Evolutionary conservation across 805 yeast species (phyloP).

Genomic region (Barnettozyma californica): DNA sequence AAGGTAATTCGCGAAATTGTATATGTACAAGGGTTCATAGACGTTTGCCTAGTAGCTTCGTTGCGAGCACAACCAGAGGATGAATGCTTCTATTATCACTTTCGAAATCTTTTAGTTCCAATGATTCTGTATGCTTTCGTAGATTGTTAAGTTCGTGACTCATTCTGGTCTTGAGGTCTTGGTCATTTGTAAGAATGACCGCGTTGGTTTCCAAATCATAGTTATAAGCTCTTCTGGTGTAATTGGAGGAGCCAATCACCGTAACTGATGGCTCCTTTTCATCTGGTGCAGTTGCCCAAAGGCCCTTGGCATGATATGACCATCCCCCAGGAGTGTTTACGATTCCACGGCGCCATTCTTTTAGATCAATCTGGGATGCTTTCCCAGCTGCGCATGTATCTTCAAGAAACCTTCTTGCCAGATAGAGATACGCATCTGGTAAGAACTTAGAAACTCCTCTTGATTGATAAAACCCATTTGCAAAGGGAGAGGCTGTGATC

Average conservation of each 20-base stretch:
- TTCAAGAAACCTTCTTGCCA: constrained; percentile 64
- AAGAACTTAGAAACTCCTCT: constrained; percentile 74
- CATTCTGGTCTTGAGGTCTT: constrained; percentile 52
- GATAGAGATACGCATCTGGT: constrained; percentile 81
- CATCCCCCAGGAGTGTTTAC: constrained; percentile 83
- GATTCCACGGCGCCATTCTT: constrained; percentile 85
- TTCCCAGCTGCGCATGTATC: constrained; percentile 40
- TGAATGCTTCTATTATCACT: constrained; percentile 57
- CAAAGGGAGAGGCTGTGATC: constrained; percentile 88
- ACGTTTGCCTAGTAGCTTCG: constrained; percentile 56
- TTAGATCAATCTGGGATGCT: constrained; percentile 44
- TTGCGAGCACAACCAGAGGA: constrained; percentile 58
- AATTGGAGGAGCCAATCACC: constrained; percentile 88
- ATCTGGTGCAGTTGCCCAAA: constrained; percentile 69
- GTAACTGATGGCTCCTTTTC: constrained; percentile 64
- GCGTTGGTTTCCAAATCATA: constrained; percentile 89
- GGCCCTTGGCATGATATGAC: constrained; percentile 97
- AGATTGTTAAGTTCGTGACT: constrained; percentile 58
- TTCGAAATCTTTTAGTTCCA: constrained; percentile 58
- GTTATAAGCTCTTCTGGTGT: constrained; percentile 83
- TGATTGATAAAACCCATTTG: constrained; percentile 88
- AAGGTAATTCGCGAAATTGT: not conserved
- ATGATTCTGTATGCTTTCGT: constrained; percentile 42
- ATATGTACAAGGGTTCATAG: constrained; percentile 26
- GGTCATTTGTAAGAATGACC: constrained; percentile 65